These are phyloP conservation scores for Neonectria magnoliae DNA, from an alignment of 2,329 filamentous ascomycete genomes.

Conservation along the genomic window DNA sequence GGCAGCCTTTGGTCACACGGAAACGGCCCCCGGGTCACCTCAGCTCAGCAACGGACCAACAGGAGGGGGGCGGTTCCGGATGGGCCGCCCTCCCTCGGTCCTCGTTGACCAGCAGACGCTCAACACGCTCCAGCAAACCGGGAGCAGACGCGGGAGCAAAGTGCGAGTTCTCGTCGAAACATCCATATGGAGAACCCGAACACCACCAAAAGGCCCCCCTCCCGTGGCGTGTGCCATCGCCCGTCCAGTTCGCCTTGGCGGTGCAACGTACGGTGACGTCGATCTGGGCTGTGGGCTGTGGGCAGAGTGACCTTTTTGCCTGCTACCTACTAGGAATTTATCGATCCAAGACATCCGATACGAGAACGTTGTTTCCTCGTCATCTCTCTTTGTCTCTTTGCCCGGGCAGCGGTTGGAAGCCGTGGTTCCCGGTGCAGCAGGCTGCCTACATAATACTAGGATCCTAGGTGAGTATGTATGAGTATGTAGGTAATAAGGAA, in stretches of 20 bases:
- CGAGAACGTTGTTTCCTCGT: constrained; percentile 14
- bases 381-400: constrained; percentile 6
- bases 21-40: constrained; percentile 40
- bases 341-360: constrained; percentile 35
- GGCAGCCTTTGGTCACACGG: constrained; percentile 39
- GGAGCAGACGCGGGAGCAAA: background rate
- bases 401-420: constrained; percentile 13
- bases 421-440: constrained; percentile 18
- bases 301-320: background rate
- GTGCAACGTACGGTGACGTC: constrained; percentile 41
- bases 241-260: constrained; percentile 33
- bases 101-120: background rate
- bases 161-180: constrained; percentile 27
- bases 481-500: no score
- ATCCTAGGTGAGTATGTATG: background rate
- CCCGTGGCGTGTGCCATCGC: constrained; percentile 33
- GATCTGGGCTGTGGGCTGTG: constrained; percentile 30
- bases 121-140: no score
- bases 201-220: constrained; percentile 31
- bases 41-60: constrained; percentile 39
- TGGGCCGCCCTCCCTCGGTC: constrained; percentile 28
- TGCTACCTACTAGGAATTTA: constrained; percentile 17
- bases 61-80: constrained; percentile 31
- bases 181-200: constrained; percentile 16
- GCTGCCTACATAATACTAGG: constrained; percentile 5